A percentile compares a stretch with the other conserved stretches of the same genome.
These are phyloP conservation scores for Fusarium sp. DNA, from an alignment of 2,329 filamentous ascomycete species.

Conservation along the genomic window DNA sequence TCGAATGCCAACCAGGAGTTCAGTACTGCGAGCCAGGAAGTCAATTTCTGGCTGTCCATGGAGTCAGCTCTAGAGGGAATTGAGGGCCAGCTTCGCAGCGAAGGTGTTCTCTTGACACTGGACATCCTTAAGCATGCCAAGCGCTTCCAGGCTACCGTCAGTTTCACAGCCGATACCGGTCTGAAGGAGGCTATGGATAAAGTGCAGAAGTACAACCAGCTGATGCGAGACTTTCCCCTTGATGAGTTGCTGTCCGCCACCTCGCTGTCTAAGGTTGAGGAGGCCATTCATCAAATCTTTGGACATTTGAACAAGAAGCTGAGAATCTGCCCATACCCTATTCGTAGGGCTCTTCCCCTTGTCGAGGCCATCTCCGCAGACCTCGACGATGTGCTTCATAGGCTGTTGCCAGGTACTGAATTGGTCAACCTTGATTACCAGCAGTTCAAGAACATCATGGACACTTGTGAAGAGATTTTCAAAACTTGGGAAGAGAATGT, in stretches of 20 bases:
- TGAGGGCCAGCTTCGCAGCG: slow-evolving; percentile 85
- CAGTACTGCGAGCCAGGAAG: slow-evolving; percentile 90
- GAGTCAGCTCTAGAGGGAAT: slow-evolving; percentile 93
- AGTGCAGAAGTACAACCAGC: slow-evolving; percentile 98
- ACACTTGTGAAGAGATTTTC: slow-evolving; percentile 86
- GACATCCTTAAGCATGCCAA: slow-evolving; percentile 97
- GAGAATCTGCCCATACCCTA: slow-evolving; percentile 94
- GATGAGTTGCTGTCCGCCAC: slow-evolving; percentile 95
- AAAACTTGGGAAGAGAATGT: slow-evolving; percentile 93
- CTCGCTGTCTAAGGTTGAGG: slow-evolving; percentile 86
- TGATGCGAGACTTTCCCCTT: slow-evolving; percentile 97
- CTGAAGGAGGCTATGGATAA: slow-evolving; percentile 95
- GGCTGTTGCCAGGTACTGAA: slow-evolving; percentile 84
- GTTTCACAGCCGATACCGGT: slow-evolving; percentile 95
- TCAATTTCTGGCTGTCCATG: slow-evolving; percentile 99
- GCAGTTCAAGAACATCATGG: slow-evolving; percentile 89
- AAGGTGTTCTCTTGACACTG: slow-evolving; percentile 89
- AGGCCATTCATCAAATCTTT: slow-evolving; percentile 91
- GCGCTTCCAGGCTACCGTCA: slow-evolving; percentile 96
- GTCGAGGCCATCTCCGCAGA: slow-evolving; percentile 97
- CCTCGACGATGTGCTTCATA: slow-evolving; percentile 86
- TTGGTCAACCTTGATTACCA: slow-evolving; percentile 92
- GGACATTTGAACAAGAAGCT: slow-evolving; percentile 97
- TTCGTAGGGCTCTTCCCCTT: slow-evolving; percentile 89
- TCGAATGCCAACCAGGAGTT: slow-evolving; percentile 66